Evolutionary conservation across 768 basidiomycete species (phyloP), one percentile per base, ranked within the genome.

Genomic region (Suillus weaverae): DNA sequence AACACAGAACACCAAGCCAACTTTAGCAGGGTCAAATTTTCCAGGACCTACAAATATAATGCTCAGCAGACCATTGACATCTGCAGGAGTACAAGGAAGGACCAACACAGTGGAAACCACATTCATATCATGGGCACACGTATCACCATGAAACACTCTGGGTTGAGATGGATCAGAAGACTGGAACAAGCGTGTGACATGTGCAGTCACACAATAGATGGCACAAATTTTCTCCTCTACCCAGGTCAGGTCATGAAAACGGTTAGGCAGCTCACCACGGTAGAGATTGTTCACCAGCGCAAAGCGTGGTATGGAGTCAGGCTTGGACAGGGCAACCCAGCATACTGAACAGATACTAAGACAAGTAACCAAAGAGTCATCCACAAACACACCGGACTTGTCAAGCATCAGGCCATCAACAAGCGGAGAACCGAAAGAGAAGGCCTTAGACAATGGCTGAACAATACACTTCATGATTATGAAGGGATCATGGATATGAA

Each of bases 61-160:
- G 22, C 53, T 64, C 1, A 78, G 36, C 30, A 69, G 50, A 53
- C 66, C 73, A 64, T 70, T 72, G 3, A 77, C 57, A 69, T 77
- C 69, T 5, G 67, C 54, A 20, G 72, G 72, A 0, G 71, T 72
- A 0, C 70, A 60, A 41, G 77, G 77, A 6, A 77, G 62, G 5
- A 71, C 62, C 32, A 32, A 22, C 3, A 70, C 74, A 35, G 74
- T 75, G 10, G 76, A 73, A 14, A 73, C 39, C 14, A 76, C 53
- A 66, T 79, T 78, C 66, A 70, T 71, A 9, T 76, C 69, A 70
- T 77, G 73, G 16, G 77, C 71, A 68, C 76, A 78, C 1, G 74
- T 78, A 60, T 78, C 77, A 5, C 76, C 76, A 68, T 75, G 69
- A 60, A 77, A 69, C 1, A 76, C 69, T 18, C 39, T 59, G 3